Percentiles rank a stretch among this genome's conserved stretches.
These are phyloP conservation scores for Solanum etuberosum DNA, from an alignment of 257 asterid genomes.

Conservation along the genomic window DNA sequence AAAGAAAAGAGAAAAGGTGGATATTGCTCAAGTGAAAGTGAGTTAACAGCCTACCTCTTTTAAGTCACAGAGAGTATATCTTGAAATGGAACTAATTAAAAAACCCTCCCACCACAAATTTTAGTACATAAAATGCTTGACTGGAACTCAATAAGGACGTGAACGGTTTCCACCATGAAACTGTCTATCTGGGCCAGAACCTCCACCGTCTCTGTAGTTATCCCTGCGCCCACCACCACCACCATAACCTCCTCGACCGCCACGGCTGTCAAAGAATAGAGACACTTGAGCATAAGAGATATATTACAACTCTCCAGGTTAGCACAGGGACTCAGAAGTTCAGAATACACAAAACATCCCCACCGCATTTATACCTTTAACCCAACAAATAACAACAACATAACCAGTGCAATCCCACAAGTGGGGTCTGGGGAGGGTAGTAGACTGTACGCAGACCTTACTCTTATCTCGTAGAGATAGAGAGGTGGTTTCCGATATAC, in stretches of 20 bases:
- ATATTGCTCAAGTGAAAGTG: slow-evolving; percentile 27
- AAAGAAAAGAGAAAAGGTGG: slow-evolving; percentile 37
- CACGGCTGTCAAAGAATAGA: slow-evolving; percentile 30
- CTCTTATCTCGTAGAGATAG: background rate
- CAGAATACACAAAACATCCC: background rate
- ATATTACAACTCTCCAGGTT: background rate
- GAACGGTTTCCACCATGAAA: slow-evolving; percentile 90
- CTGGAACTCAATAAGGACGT: slow-evolving; percentile 66
- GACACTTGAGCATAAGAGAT: background rate
- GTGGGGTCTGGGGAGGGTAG: background rate
- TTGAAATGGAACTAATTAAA: slow-evolving; percentile 49
- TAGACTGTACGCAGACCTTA: background rate
- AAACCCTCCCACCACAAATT: slow-evolving; percentile 58
- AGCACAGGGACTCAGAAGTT: background rate
- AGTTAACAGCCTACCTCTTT: slow-evolving; percentile 80
- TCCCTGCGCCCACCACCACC: slow-evolving; percentile 54
- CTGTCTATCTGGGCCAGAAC: slow-evolving; percentile 92
- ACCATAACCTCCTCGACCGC: slow-evolving; percentile 89
- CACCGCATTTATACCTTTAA: background rate
- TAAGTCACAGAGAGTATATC: slow-evolving; percentile 62
- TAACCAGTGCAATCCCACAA: background rate
- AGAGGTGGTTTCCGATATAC: background rate
- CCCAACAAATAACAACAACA: background rate
- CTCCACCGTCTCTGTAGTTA: slow-evolving; percentile 75
- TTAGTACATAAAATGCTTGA: slow-evolving; percentile 53